Evolutionary conservation across 306 rosid genomes (phyloP).

Genomic region (Gastrolobium villosum): DNA sequence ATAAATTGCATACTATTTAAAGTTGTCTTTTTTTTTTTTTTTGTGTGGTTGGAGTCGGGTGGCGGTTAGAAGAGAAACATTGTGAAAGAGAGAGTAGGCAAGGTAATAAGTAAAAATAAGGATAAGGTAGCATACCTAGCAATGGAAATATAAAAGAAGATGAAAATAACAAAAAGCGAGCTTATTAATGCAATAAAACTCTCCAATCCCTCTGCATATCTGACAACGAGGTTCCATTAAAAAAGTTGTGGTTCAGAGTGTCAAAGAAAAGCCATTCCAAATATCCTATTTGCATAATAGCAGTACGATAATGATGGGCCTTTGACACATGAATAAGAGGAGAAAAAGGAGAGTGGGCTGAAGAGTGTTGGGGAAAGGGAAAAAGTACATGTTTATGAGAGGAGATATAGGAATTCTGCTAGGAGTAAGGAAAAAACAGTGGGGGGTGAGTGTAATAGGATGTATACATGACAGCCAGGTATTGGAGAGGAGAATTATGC

Average conservation of each 20-base stretch:
- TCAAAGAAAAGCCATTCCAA: neutral
- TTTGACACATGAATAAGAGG: neutral
- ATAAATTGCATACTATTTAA: neutral
- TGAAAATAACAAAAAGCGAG: neutral
- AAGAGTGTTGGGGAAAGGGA: neutral
- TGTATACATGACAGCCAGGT: neutral
- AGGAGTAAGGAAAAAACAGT: neutral
- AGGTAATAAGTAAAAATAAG: neutral
- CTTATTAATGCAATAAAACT: neutral
- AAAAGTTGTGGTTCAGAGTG: slow-evolving; percentile 7
- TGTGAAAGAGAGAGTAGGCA: neutral
- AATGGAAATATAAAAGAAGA: slow-evolving; percentile 4
- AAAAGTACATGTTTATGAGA: neutral
- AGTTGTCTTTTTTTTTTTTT: slow-evolving; percentile 2
- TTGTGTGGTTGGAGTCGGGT: neutral
- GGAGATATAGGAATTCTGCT: neutral
- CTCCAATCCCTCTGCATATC: neutral
- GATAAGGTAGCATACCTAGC: neutral
- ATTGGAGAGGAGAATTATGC: neutral
- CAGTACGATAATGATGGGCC: neutral
- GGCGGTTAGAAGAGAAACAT: slow-evolving; percentile 9
- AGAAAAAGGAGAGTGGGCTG: neutral
- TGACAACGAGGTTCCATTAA: neutral
- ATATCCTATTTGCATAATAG: neutral
- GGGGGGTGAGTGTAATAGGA: neutral